Evolutionary conservation across 148 eudicot species (phyloP), one percentile per base, ranked within the genome.

Genomic region (Vaccinium vitisidaea): DNA sequence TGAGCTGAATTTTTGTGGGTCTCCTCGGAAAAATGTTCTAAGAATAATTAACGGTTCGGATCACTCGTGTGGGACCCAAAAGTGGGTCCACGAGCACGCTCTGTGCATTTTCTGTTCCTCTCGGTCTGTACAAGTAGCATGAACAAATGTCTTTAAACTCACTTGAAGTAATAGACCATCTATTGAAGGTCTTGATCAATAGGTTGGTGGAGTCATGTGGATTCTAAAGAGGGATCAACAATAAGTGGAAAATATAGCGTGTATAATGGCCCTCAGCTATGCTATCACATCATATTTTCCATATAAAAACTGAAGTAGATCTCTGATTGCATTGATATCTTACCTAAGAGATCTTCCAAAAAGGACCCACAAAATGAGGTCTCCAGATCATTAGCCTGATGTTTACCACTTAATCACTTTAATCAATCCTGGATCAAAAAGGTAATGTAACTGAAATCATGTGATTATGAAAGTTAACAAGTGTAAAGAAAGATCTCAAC

Each of bases 111-210:
- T 36, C 39, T 36, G 39, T 36, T 36, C 39, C 39, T 36, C 39
- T 36, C 39, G 39, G 39, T 36, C 39, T 36, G 39, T 36, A 36
- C 39, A 36, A 36, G 39, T 36, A 36, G 39, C 39, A 36, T 36
- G 39, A 36, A 3, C 39, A 16, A 69, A 69, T 69, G 39, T 69
- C 19, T 27, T 82, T 71, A 23, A 39, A 82, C 84, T 87, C 86
- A 85, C 87, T 63, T 74, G 87, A 65, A 77, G 83, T 83, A 89
- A 87, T 83, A 78, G 89, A 87, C 89, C 85, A 86, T 89, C 87
- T 58, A 89, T 65, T 83, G 79, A 89, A 53, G 83, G 86, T 87
- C 88, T 54, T 83, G 83, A 80, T 85, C 89, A 83, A 80, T 61
- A 75, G 84, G 85, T 84, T 48, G 88, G 75, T 85, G 83, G 65